phyloP scores from a whole-genome alignment of 176 grass and related monocot species.

The Paspalum notatum region DNA sequence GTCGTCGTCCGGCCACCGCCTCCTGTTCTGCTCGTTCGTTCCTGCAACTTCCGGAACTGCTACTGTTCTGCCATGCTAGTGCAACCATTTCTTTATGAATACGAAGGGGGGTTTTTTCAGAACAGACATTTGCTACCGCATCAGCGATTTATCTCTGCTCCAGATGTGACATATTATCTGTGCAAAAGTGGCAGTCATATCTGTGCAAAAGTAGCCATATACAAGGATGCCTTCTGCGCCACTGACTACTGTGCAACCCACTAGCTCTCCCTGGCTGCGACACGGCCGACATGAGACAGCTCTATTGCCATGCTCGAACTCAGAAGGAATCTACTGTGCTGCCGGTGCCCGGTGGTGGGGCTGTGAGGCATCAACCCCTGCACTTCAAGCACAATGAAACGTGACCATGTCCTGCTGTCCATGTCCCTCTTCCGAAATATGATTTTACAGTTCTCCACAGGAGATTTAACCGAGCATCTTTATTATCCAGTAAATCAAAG shows the following conservation, averaged over 20 bases:
- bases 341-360: neutral
- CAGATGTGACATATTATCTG: neutral
- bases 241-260: conserved; percentile 26
- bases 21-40: neutral
- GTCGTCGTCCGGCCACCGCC: neutral
- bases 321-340: conserved; percentile 31
- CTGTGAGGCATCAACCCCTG: neutral
- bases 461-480: neutral
- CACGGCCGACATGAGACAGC: neutral
- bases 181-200: neutral
- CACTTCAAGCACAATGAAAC: neutral
- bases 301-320: conserved; percentile 22
- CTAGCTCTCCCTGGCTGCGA: neutral
- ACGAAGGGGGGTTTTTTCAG: neutral
- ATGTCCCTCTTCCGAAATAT: neutral
- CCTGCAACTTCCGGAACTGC: conserved; percentile 9
- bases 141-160: neutral
- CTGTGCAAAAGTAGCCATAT: conserved; percentile 17
- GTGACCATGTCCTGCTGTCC: neutral
- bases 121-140: neutral
- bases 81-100: neutral
- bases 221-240: conserved; percentile 30
- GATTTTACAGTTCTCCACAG: neutral
- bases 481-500: neutral
- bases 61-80: neutral